Evolutionary conservation across 139 green algal genomes (phyloP), one percentile per base, ranked within the genome.

Genomic region (Klebsormidium nitens): DNA sequence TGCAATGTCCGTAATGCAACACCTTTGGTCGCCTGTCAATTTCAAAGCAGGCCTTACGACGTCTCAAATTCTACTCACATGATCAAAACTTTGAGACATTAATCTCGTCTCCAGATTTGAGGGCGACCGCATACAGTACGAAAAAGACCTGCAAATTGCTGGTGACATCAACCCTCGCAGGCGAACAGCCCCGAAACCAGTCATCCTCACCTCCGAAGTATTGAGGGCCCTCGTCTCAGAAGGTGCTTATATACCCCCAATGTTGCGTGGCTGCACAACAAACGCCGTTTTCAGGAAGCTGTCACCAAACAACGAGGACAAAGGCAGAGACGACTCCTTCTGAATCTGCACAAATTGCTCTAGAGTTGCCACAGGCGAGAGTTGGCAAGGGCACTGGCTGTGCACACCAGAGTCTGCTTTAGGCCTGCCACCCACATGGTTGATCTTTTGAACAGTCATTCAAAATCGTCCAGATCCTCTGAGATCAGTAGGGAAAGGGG

Each of bases 201-300:
- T 61, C 36, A 19, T 32, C 60, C 38, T 5, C 39, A 74, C 64
- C 29, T 64, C n/a, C 49, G 6, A 32, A 74, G 5, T 3, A 17
- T 5, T 38, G n/a, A 19, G 6, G 66, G 52, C 5, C 8, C 32
- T 5, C 42, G 57, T 36, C 31, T 52, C 32, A 62, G n/a, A 14
- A 73, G 14, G 49, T 71, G 63, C 70, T 77, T 77, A 28, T 71
- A 77, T 6, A 71, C 6, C 4, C 70, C 70, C n/a, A 77, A 37
- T 17, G 59, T 72, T n/a, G 70, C 70, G 36, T 77, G 70, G n/a
- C 63, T 71, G 63, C 8, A 14, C 34, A 14, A 6, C 59, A 11
- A 19, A 52, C 44, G 44, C 19, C 19, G 44, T 17, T 52, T 17
- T 28, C 17, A 17, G 19, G 19, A 28, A 19, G 44, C 44, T 17